Percentiles rank a stretch among this genome's conserved stretches.
phyloP scores from a whole-genome alignment of 805 yeast genomes.

The Zygosaccharomyces siamensis region DNA sequence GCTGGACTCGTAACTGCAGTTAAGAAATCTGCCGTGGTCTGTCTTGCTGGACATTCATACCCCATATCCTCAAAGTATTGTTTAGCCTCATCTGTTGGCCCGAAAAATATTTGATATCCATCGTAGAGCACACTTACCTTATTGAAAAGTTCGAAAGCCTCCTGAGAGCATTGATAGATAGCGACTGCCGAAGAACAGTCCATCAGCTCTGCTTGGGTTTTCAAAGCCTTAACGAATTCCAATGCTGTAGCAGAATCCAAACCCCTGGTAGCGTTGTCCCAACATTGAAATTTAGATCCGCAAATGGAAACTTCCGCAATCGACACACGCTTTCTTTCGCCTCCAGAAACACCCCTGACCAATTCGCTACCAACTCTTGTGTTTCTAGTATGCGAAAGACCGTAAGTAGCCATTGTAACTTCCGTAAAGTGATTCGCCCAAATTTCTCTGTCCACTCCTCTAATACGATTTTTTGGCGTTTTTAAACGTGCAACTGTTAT shows the following conservation, averaged over 20 bases:
- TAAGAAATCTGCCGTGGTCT: slow-evolving; percentile 65
- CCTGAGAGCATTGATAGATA: slow-evolving; percentile 64
- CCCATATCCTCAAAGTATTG: slow-evolving; percentile 62
- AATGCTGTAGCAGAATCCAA: slow-evolving; percentile 80
- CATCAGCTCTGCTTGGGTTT: slow-evolving; percentile 52
- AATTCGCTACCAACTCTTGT: slow-evolving; percentile 60
- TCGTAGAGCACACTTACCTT: slow-evolving; percentile 55
- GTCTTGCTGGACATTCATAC: slow-evolving; percentile 56
- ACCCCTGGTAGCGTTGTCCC: slow-evolving; percentile 86
- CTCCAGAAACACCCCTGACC: slow-evolving; percentile 75
- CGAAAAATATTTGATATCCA: slow-evolving; percentile 61
- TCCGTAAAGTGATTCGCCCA: slow-evolving; percentile 51
- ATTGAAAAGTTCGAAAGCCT: slow-evolving; percentile 59
- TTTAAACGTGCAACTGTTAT: slow-evolving; percentile 56
- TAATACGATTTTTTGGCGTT: slow-evolving; percentile 57
- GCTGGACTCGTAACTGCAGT: slow-evolving; percentile 65
- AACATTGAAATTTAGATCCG: slow-evolving; percentile 59
- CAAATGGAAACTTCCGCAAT: slow-evolving; percentile 71
- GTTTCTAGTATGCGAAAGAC: slow-evolving; percentile 53
- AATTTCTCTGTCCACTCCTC: slow-evolving; percentile 53
- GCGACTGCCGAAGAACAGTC: slow-evolving; percentile 60
- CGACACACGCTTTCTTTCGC: slow-evolving; percentile 81
- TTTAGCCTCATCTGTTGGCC: slow-evolving; percentile 52
- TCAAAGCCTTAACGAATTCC: slow-evolving; percentile 64
- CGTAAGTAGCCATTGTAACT: slow-evolving; percentile 52